These are phyloP conservation scores for Podospora tetraspora DNA, from an alignment of 495 filamentous ascomycete genomes.

Conservation along the genomic window DNA sequence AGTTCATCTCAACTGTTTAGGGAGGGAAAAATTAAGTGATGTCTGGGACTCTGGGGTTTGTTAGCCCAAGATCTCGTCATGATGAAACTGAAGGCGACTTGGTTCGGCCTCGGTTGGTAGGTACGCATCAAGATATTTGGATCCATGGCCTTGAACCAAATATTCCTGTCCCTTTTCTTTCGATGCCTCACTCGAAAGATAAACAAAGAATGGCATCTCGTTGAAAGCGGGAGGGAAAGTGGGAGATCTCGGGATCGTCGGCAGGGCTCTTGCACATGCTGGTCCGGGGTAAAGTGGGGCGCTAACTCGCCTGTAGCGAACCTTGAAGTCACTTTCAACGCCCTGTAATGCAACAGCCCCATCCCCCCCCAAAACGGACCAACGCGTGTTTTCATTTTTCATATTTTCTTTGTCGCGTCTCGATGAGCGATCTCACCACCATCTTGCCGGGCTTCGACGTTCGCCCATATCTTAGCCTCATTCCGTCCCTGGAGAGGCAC, in stretches of 20 bases:
- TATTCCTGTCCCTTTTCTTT: neutral
- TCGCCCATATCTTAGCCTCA: conserved; percentile 64
- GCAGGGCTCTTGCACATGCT: too few species aligned
- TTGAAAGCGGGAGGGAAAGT: neutral
- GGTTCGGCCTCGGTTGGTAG: neutral
- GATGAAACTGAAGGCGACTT: neutral
- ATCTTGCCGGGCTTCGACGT: conserved; percentile 73
- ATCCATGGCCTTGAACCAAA: neutral
- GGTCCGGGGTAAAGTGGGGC: neutral
- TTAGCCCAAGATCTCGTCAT: neutral
- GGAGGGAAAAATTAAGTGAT: too few species aligned
- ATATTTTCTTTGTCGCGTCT: conserved; percentile 11
- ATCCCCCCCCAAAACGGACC: neutral
- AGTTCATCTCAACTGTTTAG: neutral
- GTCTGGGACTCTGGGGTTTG: neutral
- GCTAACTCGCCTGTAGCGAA: neutral
- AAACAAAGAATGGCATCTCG: neutral
- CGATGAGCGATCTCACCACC: conserved; percentile 82
- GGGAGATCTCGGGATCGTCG: neutral
- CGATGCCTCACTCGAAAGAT: neutral
- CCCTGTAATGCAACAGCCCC: neutral
- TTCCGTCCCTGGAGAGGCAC: conserved; percentile 73
- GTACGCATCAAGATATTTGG: neutral
- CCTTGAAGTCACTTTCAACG: neutral
- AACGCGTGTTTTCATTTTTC: neutral